Evolutionary conservation across 2,329 filamentous ascomycete species (phyloP), one percentile per base, ranked within the genome.

Genomic region (Penicillium sp.): DNA sequence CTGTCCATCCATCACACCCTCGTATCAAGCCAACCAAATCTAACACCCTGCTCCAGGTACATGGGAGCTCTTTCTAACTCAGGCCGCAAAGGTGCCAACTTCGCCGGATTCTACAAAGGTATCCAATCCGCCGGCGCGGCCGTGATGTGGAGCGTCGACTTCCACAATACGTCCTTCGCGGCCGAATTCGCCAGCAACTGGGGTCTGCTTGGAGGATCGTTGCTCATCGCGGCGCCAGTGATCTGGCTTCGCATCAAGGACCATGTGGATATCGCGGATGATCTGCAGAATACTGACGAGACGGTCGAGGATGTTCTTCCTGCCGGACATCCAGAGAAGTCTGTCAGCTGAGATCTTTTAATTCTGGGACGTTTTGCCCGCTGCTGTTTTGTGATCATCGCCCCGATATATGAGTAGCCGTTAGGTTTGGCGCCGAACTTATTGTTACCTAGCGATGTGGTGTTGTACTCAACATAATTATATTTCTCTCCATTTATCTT

Each of bases 261-360:
- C 18, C 59, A 60, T 40, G 47, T 59, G 19, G 56, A 53, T 46
- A 44, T 60, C 14, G 31, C 41, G 11, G 59, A 60, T 18, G 59
- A 60, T 54, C 22, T 60, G 33, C 51, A 50, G 19, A 54, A 54
- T 35, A 60, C 59, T 14, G 59, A 60, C 19, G 59, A 60, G 49
- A 60, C 59, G 6, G 35, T 60, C 24, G 55, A 49, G 35, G 59
- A 60, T 58, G 52, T 60, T 24, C 54, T 60, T 36, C 59, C 59
- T n/a, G 47, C 19, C 1, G 55, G 51, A 31, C 59, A 58, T 33
- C 59, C 59, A 6, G 59, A 60, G 36, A 58, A 60, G 35, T 41
- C 31, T 31, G 31, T 31, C 7, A 41, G 39, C 39, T 41, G 39
- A 10, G n/a, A 18, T 39, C 6, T 39, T 39, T n/a, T 39, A 2